phyloP scores from a whole-genome alignment of 768 basidiomycete genomes.

The Terana coerulea region DNA sequence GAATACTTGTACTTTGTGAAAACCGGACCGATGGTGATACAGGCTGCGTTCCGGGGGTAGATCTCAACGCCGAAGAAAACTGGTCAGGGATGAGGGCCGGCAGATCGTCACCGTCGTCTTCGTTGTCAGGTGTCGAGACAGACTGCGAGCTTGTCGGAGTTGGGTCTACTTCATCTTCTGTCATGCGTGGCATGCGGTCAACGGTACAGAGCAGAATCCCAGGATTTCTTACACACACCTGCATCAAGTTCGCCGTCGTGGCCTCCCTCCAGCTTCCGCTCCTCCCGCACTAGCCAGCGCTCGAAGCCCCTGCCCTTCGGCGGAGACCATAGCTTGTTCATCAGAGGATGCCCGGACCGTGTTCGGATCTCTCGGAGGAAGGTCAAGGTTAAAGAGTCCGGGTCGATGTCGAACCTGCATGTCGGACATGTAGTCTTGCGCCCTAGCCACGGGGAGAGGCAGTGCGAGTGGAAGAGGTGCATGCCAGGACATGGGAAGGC shows the following conservation, averaged over 20 bases:
- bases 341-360: neutral
- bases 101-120: constrained; percentile 6
- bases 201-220: too few species aligned
- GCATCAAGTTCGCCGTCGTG: neutral
- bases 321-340: constrained; percentile 16
- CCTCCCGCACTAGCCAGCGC: constrained; percentile 22
- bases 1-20: too few species aligned
- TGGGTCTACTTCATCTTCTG: too few species aligned
- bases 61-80: neutral
- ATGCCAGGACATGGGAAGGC: constrained; percentile 62
- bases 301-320: constrained; percentile 15
- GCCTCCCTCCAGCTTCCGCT: constrained; percentile 4
- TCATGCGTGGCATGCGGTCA: too few species aligned
- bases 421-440: constrained; percentile 81
- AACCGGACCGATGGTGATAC: too few species aligned
- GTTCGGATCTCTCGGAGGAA: neutral
- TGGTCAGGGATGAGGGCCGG: neutral
- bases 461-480: constrained; percentile 76
- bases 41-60: too few species aligned
- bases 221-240: too few species aligned
- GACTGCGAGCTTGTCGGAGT: neutral
- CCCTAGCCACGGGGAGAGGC: constrained; percentile 80
- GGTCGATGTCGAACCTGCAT: constrained; percentile 80
- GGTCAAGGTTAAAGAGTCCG: constrained; percentile 57
- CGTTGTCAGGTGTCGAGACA: neutral